Conservation (phyloP, 1,139 yeast genomes). For the Taphrina flavorubra region DNA sequence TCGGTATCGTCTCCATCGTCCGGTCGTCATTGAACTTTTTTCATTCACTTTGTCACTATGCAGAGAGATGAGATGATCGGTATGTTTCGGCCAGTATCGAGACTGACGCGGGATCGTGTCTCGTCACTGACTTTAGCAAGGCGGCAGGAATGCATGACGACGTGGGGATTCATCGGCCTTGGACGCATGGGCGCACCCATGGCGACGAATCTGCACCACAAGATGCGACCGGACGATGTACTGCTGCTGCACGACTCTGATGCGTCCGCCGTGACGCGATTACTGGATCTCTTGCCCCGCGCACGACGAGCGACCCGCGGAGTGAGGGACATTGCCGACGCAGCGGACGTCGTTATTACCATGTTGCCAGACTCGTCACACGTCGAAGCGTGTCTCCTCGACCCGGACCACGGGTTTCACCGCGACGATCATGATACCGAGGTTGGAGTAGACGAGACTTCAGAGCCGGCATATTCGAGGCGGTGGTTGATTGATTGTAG, state of each 20-base stretch:
- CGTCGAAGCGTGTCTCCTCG: slow-evolving; percentile 57
- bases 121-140: too few relatives aligned
- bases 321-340: slow-evolving; percentile 45
- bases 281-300: slow-evolving; percentile 40
- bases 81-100: not conserved
- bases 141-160: not conserved
- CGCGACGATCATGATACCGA: too few relatives aligned
- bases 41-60: too few relatives aligned
- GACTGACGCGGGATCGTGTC: too few relatives aligned
- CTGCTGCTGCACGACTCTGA: slow-evolving; percentile 59
- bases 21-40: too few relatives aligned
- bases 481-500: slow-evolving; percentile 59
- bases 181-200: slow-evolving; percentile 68
- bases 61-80: not conserved
- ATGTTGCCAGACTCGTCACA: slow-evolving; percentile 69
- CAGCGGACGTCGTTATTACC: slow-evolving; percentile 56
- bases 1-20: too few relatives aligned
- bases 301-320: slow-evolving; percentile 52
- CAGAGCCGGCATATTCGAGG: too few relatives aligned
- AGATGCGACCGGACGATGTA: slow-evolving; percentile 55
- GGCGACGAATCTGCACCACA: slow-evolving; percentile 62
- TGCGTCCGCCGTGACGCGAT: slow-evolving; percentile 49
- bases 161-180: slow-evolving; percentile 61
- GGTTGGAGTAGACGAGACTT: not conserved
- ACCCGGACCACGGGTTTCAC: slow-evolving; percentile 51